phyloP scores from a whole-genome alignment of 2,329 filamentous ascomycete species.

The Aureobasidium mangrovei region DNA sequence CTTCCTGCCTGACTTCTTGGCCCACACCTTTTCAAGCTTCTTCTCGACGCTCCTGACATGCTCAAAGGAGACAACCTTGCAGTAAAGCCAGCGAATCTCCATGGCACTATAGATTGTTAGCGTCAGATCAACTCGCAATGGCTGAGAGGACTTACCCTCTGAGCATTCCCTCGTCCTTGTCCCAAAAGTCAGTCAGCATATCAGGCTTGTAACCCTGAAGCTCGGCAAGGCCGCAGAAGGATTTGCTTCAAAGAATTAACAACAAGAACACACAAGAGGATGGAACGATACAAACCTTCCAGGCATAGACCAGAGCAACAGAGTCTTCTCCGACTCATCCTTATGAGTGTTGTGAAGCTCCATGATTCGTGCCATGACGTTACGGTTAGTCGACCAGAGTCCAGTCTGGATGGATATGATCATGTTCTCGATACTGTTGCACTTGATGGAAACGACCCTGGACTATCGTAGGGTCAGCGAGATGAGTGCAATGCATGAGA shows the following conservation, averaged over 20 bases:
- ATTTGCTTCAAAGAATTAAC: conserved; percentile 7
- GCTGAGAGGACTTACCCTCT: not conserved
- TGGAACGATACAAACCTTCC: conserved; percentile 7
- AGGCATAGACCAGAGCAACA: conserved; percentile 11
- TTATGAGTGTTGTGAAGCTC: not conserved
- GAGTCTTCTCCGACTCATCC: not conserved
- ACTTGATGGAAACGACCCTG: conserved; percentile 12
- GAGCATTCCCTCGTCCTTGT: not conserved
- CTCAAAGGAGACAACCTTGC: conserved; percentile 12
- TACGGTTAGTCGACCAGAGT: conserved; percentile 4
- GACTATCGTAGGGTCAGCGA: not conserved
- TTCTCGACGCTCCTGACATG: not conserved
- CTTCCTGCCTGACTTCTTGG: too few species aligned
- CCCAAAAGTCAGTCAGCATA: conserved; percentile 3
- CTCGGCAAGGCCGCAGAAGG: conserved; percentile 14
- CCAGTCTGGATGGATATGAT: conserved; percentile 5
- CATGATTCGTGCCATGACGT: conserved; percentile 11
- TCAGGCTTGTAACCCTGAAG: not conserved
- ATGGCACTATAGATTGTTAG: not conserved
- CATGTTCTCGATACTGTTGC: not conserved
- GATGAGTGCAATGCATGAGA: not conserved
- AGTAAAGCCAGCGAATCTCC: conserved; percentile 1
- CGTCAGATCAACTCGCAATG: too few species aligned
- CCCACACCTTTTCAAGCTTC: too few species aligned
- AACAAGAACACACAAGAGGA: not conserved